Evolutionary conservation across 116 monocot species (phyloP).

Genomic region (Phalaenopsis hybrid): DNA sequence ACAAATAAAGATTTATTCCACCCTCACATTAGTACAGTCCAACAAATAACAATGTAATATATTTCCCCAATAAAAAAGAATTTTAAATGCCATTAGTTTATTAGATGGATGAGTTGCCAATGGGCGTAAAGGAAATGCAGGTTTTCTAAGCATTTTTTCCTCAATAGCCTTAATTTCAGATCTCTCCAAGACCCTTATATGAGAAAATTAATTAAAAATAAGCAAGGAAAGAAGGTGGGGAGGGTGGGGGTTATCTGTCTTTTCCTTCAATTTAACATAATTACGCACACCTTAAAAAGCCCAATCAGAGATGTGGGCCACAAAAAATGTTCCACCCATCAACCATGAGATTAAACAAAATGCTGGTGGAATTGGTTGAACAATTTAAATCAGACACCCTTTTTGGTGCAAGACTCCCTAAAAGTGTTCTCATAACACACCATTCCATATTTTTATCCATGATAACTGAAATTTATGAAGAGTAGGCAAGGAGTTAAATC

Average conservation of each 20-base stretch:
- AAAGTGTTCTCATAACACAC: conserved; percentile 2
- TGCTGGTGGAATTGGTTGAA: conserved; percentile 48
- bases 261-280: neutral
- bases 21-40: too few relatives aligned
- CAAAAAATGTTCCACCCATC: neutral
- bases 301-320: neutral
- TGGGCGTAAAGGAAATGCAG: too few relatives aligned
- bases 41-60: too few relatives aligned
- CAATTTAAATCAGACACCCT: conserved; percentile 43
- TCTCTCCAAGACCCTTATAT: neutral
- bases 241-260: neutral
- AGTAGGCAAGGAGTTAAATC: conserved; percentile 23
- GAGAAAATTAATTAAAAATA: neutral
- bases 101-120: too few relatives aligned
- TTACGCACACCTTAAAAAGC: neutral
- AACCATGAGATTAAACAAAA: neutral
- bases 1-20: too few relatives aligned
- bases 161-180: neutral
- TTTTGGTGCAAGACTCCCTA: conserved; percentile 29
- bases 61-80: too few relatives aligned
- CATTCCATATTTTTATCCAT: neutral
- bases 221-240: neutral
- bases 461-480: conserved; percentile 7
- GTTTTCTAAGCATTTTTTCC: neutral
- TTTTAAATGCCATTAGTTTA: too few relatives aligned